A percentile compares a stretch with the other conserved stretches of the same genome.
Conservation (phyloP, 371 early-diverging fungal species). For the Mucor racemosus region DNA sequence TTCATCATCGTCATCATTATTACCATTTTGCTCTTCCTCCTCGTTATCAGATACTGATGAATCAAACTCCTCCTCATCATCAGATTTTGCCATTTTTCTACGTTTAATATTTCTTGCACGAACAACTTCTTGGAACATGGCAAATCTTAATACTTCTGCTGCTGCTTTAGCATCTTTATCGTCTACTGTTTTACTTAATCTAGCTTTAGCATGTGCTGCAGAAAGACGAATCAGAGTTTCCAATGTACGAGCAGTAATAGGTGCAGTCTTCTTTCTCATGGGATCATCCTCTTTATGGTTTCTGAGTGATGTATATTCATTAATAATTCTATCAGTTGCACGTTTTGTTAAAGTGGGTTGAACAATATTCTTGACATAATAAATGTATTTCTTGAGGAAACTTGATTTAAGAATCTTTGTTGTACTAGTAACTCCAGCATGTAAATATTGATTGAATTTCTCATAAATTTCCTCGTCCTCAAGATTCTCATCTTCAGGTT, state of each 20-base stretch:
- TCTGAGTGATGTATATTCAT: conserved; percentile 80
- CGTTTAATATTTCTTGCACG: conserved; percentile 58
- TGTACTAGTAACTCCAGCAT: conserved; percentile 60
- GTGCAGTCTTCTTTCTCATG: conserved; percentile 67
- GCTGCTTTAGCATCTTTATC: conserved; percentile 89
- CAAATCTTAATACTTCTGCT: conserved; percentile 83
- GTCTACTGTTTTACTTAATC: conserved; percentile 85
- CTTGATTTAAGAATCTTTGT: conserved; percentile 70
- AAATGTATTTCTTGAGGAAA: conserved; percentile 86
- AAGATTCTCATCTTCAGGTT: conserved; percentile 51
- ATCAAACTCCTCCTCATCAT: conserved; percentile 32
- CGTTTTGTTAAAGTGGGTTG: conserved; percentile 71
- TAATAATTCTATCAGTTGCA: conserved; percentile 82
- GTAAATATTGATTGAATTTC: conserved; percentile 76
- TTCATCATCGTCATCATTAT: conserved; percentile 10
- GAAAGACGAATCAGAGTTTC: conserved; percentile 99
- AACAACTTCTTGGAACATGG: conserved; percentile 90
- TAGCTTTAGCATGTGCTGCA: conserved; percentile 98
- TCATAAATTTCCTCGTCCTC: conserved; percentile 73
- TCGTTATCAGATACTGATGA: conserved; percentile 47
- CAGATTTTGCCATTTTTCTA: conserved; percentile 42
- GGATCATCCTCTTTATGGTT: conserved; percentile 64
- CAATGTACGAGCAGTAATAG: conserved; percentile 98
- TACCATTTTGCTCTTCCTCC: conserved; percentile 22
- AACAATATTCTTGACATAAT: conserved; percentile 80